Base-by-base conservation (phyloP, 306 rosid genomes). In the Citrullus colocynthis region DNA sequence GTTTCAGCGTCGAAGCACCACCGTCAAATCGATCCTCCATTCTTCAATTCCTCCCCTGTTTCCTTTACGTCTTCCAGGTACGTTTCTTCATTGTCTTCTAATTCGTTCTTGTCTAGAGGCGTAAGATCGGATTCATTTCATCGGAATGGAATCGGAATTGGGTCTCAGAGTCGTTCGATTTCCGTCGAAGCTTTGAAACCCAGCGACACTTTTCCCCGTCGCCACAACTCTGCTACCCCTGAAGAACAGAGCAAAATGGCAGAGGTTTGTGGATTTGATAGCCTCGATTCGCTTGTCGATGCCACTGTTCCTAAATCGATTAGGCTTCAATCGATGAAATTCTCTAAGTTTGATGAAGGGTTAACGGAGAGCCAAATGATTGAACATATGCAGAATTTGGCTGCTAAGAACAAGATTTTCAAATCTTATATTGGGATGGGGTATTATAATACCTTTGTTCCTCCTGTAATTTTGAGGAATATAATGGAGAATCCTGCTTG, bases 401-500 rank as follows among this genome's bases (percentile, higher is more conserved):
- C 98, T 0, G 83, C 99, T 1, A 89, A 91, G 74, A 96, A 96
- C 70, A 90, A 88, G 84, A 51, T 91, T 80, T 96, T 91, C 73
- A 96, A 91, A 79, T 91, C 97, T 0, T 87, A 10, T 58, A 91
- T 96, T 74, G 99, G 99, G 34, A 93, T 96, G 99, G 99, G 99
- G 12, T 96, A 96, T 81, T 90, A 91, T 21, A 89, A 96, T 83
- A 96, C 99, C 15, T 75, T 88, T 76, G 99, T 96, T 61, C 99
- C 99, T 3, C 97, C 96, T 30, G 99, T 87, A 69, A 93, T 96
- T 77, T 87, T 93, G 90, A 93, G 99, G 88, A 96, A 96, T 80
- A 89, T 96, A 2, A 84, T 96, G 98, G 99, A 96, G 63, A 96
- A 96, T 51, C 99, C 99, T 57, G 99, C 93, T 66, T 96, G 99